Evolutionary conservation across 2,329 filamentous ascomycete species (phyloP), one percentile per base, ranked within the genome.

Genomic region (Aaosphaeria arxii): DNA sequence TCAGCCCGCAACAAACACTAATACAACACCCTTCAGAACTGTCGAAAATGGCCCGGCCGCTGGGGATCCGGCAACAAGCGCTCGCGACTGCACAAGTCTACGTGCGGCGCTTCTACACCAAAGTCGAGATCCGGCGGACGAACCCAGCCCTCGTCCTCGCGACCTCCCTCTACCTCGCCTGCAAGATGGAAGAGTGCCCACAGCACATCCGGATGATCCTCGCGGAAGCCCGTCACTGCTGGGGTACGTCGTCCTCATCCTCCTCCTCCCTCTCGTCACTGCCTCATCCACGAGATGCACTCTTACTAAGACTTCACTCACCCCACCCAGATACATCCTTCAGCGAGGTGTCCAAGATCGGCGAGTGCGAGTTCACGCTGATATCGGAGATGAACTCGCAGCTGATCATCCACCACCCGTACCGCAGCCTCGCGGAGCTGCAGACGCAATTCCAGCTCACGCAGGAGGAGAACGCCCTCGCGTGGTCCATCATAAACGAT

Each of bases 121-220:
- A 88, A 59, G 88, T 96, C 59, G 91, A 96, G 64, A 91, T 97
- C 55, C 87, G 92, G 48, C 85, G 87, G 54, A 96, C 91, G 42
- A 99, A 97, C 61, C 91, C 92, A 4, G 96, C 95, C 66, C 84
- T 97, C 33, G 84, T 97, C 49, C 81, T 96, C 55, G 87, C 91
- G n/a, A 97, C 94, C 1, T 89, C 92, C 5, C 81, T 97, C 51
- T 99, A 99, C 69, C 78, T 99, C 33, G 91, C 94, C 17, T 96
- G 91, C 75, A 99, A 99, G 74, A 96, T 95, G 84, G 94, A 99
- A 70, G 94, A 99, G 71, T 91, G 86, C 44, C 94, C 94, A 3
- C 92, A 97, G 69, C 94, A 99, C 69, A 97, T 99, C 62, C 84
- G 94, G 30, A 82, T 95, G 54, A 86, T 99, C 49, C 86, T 94